Base-by-base conservation (phyloP, 1,139 yeast genomes). In the Kurtzmaniella quercitrusa region DNA sequence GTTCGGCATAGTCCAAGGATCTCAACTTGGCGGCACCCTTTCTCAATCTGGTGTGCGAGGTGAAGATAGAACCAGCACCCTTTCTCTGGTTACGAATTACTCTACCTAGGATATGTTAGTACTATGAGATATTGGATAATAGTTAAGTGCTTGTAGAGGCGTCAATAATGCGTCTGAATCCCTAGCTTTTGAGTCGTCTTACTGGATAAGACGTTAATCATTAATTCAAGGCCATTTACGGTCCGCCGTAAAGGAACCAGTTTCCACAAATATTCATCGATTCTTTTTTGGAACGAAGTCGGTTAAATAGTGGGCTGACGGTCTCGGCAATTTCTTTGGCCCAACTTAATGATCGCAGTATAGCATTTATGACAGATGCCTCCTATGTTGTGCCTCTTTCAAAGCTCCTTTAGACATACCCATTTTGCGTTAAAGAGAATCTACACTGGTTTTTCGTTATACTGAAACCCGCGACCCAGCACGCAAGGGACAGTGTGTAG, bases 1-100 rank as follows among this genome's bases (percentile, higher is more conserved):
- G 94, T 82, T 94, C 98, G 74, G 98, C 96, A 69, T 83, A 93
- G 77, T 93, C 98, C 77, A 93, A 86, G 73, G 96, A 86, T 85
- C 98, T 89, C 75, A 91, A 86, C 87, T 91, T 93, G 75, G 99
- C 99, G 73, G 98, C 98, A 75, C 98, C 99, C 82, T 94, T 88
- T 86, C 98, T 89, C 77, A 94, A 89, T 81, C 98, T 93, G 83
- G 98, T 93, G 93, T 91, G 96, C 69, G 98, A 84, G 75, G 95
- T 87, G 90, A 94, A 94, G 85, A 94, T 90, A 70, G 98, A 91
- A 73, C 98, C 98, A 79, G 97, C 98, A 85, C 98, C 98, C 82
- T 94, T 94, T 89, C 99, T 91, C 87, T 94, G 98, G 85, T 94
- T 93, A 82, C 98, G 95, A 83, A 94, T 94, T 81, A 94, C 99